Base-by-base conservation (phyloP, 1,284 basidiomycete genomes). In the Retiboletus flavoniger region DNA sequence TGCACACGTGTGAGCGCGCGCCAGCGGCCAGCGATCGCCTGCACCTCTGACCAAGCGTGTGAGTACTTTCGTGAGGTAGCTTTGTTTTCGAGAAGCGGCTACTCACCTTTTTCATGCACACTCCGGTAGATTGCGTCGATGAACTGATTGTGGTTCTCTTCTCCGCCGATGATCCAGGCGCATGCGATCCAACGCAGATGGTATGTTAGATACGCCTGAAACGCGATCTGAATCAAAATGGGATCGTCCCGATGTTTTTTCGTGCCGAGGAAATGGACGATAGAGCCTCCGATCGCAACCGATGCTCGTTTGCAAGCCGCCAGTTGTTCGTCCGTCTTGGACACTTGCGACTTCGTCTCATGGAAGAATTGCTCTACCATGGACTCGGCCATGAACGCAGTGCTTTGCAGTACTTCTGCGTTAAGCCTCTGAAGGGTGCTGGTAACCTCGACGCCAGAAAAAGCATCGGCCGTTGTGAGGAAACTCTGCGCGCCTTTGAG, bases 401-500 rank as follows among this genome's bases (percentile, higher is more conserved):
- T 69, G 35, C 60, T 69, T 54, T 73, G 72, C 3, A 72, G 57
- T 10, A 73, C 67, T 41, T 74, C 72, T 1, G 64, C 61, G 21
- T 73, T 73, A 5, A 73, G 59, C 28, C 61, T 61, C 52, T 71
- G 70, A 19, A 74, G 59, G 40, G 72, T 66, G 17, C 36, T 63
- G 35, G 63, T 64, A 38, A 74, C 64, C 46, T 73, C 73, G 13
- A 60, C 58, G 1, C 70, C 72, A 19, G 72, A 70, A 50, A 65
- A 65, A 4, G 60, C 26, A 34, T 72, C 70, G 1, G 68, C 65
- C 0, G 66, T 72, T 0, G 60, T 64, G 42, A 74, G 60, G 58
- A 68, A 73, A 42, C 63, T 70, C 53, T 72, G 72, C 10, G 69
- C 72, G 28, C 68, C 72, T 51, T 74, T 73, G 26, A 74, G 63